phyloP scores from a whole-genome alignment of 1,139 yeast genomes.

The Saccharomyces pastorianus region DNA sequence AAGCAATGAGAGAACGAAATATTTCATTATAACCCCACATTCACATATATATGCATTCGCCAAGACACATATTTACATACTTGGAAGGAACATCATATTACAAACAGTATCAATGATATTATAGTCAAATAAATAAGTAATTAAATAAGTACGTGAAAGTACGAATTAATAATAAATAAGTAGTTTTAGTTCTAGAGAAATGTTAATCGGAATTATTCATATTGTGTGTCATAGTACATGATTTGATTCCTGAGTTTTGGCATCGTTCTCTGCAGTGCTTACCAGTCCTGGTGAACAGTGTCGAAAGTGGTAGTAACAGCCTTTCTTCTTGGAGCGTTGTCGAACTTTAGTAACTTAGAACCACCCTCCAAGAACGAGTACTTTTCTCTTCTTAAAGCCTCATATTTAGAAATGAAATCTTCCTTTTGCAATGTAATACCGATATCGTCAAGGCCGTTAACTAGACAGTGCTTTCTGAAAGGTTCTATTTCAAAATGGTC shows the following conservation, averaged over 20 bases:
- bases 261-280: slow-evolving; percentile 10
- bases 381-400: slow-evolving; percentile 61
- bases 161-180: slow-evolving; percentile 7
- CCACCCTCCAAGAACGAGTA: slow-evolving; percentile 93
- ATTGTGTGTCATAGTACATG: no score
- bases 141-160: not conserved
- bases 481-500: slow-evolving; percentile 79
- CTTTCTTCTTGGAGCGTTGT: slow-evolving; percentile 40
- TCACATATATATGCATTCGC: no score
- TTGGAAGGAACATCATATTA: not conserved
- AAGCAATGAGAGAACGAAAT: no score
- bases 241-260: not conserved
- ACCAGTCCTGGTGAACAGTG: slow-evolving; percentile 75
- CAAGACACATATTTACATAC: no score
- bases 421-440: slow-evolving; percentile 92
- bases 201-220: no score
- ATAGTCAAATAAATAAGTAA: slow-evolving; percentile 2
- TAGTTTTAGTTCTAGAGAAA: not conserved
- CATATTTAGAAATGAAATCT: slow-evolving; percentile 62
- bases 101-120: slow-evolving; percentile 5
- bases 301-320: slow-evolving; percentile 45
- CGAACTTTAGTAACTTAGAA: slow-evolving; percentile 56
- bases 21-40: no score
- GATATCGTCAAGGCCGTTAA: slow-evolving; percentile 93
- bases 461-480: slow-evolving; percentile 88